phyloP scores from a whole-genome alignment of 2,329 filamentous ascomycete species.

The Ceratocystis huliohia region DNA sequence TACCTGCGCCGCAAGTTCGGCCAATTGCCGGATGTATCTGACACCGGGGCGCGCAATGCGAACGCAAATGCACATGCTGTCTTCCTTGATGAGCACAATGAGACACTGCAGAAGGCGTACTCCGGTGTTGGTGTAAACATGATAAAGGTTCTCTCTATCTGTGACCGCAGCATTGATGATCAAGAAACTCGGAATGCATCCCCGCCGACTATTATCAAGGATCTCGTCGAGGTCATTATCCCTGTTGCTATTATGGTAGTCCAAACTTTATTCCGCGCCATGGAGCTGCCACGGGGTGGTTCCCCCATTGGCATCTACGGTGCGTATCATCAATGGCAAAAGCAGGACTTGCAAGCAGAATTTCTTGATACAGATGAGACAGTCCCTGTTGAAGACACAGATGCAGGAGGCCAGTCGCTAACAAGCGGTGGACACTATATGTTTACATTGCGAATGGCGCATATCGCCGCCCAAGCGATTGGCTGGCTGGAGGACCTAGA shows the following conservation, averaged over 20 bases:
- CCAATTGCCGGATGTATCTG: background rate
- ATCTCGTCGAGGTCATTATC: conserved; percentile 3
- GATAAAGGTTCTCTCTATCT: background rate
- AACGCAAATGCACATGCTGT: background rate
- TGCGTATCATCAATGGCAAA: too few species aligned
- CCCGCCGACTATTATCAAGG: too few species aligned
- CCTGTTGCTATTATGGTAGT: conserved; percentile 16
- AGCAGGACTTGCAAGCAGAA: too few species aligned
- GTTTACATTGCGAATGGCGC: background rate
- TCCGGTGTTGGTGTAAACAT: conserved; percentile 5
- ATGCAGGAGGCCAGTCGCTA: background rate
- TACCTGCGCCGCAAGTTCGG: conserved; percentile 18
- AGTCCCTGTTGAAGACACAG: background rate
- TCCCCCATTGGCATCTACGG: too few species aligned
- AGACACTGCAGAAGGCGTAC: conserved; percentile 15
- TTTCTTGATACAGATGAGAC: background rate
- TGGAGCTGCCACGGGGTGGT: background rate
- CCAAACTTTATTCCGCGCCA: background rate
- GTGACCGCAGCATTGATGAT: background rate
- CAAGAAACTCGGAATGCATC: too few species aligned
- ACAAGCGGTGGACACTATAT: background rate
- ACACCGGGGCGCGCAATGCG: background rate
- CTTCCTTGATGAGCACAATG: background rate
- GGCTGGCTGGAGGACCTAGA: too few species aligned
- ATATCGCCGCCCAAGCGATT: too few species aligned